These are phyloP conservation scores for Penstemon barbatus DNA, from an alignment of 257 asterid species.

Conservation along the genomic window DNA sequence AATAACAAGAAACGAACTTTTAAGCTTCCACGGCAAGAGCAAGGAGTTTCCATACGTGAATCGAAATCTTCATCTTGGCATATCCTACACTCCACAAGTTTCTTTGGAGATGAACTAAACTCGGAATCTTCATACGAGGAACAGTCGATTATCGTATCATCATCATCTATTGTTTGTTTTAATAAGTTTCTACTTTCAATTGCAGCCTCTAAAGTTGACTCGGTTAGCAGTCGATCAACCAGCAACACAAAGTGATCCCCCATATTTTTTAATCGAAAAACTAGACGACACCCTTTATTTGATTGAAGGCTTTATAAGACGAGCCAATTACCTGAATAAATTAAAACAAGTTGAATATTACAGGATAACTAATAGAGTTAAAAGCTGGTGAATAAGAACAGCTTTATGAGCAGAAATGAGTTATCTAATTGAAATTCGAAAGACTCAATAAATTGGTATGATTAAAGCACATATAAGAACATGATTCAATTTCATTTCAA, in stretches of 20 bases:
- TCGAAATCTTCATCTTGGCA: constrained; percentile 93
- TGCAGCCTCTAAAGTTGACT: constrained; percentile 93
- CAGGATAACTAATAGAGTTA: constrained; percentile 14
- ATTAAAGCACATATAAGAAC: neutral
- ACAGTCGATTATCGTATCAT: constrained; percentile 39
- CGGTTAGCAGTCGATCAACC: constrained; percentile 94
- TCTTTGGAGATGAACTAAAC: constrained; percentile 53
- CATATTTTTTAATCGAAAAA: constrained; percentile 40
- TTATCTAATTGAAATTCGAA: neutral
- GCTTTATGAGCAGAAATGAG: neutral
- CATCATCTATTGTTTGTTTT: constrained; percentile 37
- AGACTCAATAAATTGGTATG: neutral
- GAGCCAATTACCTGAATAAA: constrained; percentile 26
- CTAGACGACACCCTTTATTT: too few relatives aligned
- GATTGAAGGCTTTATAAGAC: neutral
- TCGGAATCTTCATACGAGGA: constrained; percentile 37
- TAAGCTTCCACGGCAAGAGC: constrained; percentile 96
- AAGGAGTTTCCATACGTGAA: constrained; percentile 87
- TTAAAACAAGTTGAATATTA: constrained; percentile 21
- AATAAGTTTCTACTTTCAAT: constrained; percentile 56
- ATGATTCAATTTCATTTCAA: neutral
- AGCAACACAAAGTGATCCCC: constrained; percentile 96
- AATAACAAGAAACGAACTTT: constrained; percentile 51
- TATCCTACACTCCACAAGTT: constrained; percentile 88
- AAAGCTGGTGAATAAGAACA: neutral